A percentile compares a stretch with the other conserved stretches of the same genome.
These are phyloP conservation scores for Mesostigma viride DNA, from an alignment of 139 green algal genomes.

Conservation along the genomic window DNA sequence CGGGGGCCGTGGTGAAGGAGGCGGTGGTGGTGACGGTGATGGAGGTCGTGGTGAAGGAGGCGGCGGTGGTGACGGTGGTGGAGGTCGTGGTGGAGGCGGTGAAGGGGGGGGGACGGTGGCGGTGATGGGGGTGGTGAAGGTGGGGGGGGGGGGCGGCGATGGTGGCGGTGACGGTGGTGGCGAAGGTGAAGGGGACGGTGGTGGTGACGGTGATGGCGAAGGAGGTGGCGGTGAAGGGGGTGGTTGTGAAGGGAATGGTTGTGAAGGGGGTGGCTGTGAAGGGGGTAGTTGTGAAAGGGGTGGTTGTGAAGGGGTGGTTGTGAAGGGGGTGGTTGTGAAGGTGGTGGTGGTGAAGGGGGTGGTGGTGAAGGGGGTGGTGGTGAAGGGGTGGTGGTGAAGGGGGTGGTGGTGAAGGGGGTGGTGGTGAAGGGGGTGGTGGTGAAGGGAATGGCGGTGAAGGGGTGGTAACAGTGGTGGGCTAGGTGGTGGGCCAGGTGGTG, in stretches of 20 bases:
- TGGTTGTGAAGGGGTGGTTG: not conserved
- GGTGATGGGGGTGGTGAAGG: too few relatives aligned
- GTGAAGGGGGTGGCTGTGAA: not conserved
- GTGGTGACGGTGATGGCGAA: not conserved
- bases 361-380: too few relatives aligned
- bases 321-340: not conserved
- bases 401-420: too few relatives aligned
- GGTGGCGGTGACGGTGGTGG: not conserved
- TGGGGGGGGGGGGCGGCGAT: too few relatives aligned
- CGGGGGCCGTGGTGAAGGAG: too few relatives aligned
- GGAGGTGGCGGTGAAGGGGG: not conserved
- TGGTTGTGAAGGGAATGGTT: not conserved
- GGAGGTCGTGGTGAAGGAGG: not conserved
- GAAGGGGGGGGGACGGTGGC: too few relatives aligned
- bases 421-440: too few relatives aligned
- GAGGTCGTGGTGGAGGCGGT: not conserved
- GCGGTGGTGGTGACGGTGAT: too few relatives aligned
- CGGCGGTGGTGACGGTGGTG: not conserved
- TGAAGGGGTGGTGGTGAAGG: too few relatives aligned
- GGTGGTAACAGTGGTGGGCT: not conserved
- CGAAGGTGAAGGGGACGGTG: not conserved
- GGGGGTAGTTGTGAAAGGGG: not conserved
- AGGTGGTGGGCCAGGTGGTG: too few relatives aligned
- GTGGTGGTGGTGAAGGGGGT: conserved; percentile 1
- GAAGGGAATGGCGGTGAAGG: not conserved